Evolutionary conservation across 345 rosid species (phyloP).

Genomic region (Acer saccharum): DNA sequence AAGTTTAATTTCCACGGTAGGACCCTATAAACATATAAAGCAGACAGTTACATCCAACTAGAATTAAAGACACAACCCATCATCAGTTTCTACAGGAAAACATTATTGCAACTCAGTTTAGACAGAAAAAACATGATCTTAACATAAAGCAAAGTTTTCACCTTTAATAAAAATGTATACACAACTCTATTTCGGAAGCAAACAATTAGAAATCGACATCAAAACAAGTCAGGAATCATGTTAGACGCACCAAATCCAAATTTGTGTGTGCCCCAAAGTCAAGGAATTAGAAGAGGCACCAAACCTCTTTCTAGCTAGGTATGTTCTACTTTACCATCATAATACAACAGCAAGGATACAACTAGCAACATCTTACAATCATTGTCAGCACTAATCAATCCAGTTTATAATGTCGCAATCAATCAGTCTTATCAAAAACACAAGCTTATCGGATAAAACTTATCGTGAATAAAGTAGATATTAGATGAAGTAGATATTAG

Average conservation of each 20-base stretch:
- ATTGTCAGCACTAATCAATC: conserved; percentile 43
- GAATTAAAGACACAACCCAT: conserved; percentile 13
- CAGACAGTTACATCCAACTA: conserved; percentile 6
- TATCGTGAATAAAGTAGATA: conserved; percentile 21
- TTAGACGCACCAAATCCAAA: background rate
- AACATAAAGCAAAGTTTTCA: conserved; percentile 17
- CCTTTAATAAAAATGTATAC: conserved; percentile 9
- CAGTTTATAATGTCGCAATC: conserved; percentile 36
- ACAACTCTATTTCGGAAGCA: conserved; percentile 28
- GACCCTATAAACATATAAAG: conserved; percentile 29
- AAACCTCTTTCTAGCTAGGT: conserved; percentile 23
- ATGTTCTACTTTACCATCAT: conserved; percentile 28
- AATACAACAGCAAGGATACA: conserved; percentile 20
- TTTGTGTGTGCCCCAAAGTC: conserved; percentile 6
- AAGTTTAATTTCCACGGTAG: conserved; percentile 36
- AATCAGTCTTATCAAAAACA: conserved; percentile 34
- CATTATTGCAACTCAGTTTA: conserved; percentile 21
- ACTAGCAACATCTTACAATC: conserved; percentile 29
- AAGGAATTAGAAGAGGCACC: conserved; percentile 9
- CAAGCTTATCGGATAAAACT: conserved; percentile 34
- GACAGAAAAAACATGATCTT: conserved; percentile 12
- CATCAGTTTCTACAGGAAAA: conserved; percentile 25
- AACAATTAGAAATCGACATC: conserved; percentile 20
- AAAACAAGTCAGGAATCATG: conserved; percentile 16
- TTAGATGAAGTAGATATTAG: conserved; percentile 18